Base-by-base conservation (phyloP, 108 stramenopile genomes). In the Pseudonitzschia multiseries region DNA sequence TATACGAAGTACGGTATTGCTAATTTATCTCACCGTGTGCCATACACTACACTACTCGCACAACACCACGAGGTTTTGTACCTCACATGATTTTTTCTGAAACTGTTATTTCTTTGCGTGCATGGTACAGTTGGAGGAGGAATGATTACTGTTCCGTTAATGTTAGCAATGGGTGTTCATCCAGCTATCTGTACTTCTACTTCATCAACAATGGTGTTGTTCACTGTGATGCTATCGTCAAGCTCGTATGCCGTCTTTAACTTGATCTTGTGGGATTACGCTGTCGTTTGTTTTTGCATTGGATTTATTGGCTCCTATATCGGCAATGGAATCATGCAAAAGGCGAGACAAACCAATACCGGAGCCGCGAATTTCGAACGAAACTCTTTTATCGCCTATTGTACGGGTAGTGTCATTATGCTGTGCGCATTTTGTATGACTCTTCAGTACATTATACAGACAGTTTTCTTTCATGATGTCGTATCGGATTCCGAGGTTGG, bases 121-220 rank as follows among this genome's bases (percentile, higher is more conserved):
- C n/a, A n/a, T n/a, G n/a, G n/a, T 40, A n/a, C 31, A 62, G 61
- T 97, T 46, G 97, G 98, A 9, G 98, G 97, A 31, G 97, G 89
- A 21, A 85, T 97, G 64, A 93, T 98, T 31, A 95, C 92, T 74
- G 97, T 96, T 2, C 97, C 97, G 0, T 73, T 97, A 26, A 94
- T 99, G 97, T 83, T 98, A 14, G 92, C 96, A 56, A 96, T 97
- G 92, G 96, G 96, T 36, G 96, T 96, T 27, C 93, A 96, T 82
- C 98, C 98, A 12, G 80, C 80, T 56, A 96, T 99, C 69, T 89
- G 89, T 1, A 86, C 92, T 4, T 97, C 97, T 1, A 96, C 95
- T 24, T 88, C 89, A 9, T 94, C 96, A 0, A 81, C 84, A 57
- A 99, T 99, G 98, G 93, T 97, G 68, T 79, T 99, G 24, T 96